Evolutionary conservation across 352 stramenopile genomes (phyloP).

Genomic region (Phytophthora nicotianae): DNA sequence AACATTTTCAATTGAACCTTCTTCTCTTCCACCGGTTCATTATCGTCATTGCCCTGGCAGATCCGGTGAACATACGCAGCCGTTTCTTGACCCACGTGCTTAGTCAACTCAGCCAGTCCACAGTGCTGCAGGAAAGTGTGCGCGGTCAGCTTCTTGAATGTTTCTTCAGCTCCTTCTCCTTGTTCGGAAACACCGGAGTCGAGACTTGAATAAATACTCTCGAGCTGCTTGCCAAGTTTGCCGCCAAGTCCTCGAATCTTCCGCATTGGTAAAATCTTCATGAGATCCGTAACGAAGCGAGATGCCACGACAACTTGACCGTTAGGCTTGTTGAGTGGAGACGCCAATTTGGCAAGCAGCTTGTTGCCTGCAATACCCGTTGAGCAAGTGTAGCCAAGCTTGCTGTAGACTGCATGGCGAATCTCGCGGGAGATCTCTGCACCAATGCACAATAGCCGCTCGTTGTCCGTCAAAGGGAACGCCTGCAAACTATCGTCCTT

Average conservation of each 20-base stretch:
- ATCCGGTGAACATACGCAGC: conserved; percentile 59
- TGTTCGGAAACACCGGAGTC: conserved; percentile 3
- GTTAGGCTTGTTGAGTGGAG: conserved; percentile 82
- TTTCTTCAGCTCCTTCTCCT: conserved; percentile 13
- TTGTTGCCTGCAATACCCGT: conserved; percentile 82
- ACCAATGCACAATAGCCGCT: conserved; percentile 72
- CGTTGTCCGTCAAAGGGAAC: conserved; percentile 69
- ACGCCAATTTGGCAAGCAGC: conserved; percentile 77
- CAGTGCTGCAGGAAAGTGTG: conserved; percentile 60
- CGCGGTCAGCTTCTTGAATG: conserved; percentile 38
- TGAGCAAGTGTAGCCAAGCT: conserved; percentile 82
- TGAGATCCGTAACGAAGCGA: conserved; percentile 64
- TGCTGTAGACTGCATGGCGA: conserved; percentile 57
- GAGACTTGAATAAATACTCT: conserved; percentile 59
- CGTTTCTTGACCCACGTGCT: conserved; percentile 65
- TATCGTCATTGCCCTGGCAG: conserved; percentile 67
- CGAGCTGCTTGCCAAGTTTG: conserved; percentile 76
- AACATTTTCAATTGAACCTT: conserved; percentile 75
- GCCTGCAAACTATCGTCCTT: conserved; percentile 25
- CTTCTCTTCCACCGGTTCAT: conserved; percentile 75
- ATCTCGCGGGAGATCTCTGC: conserved; percentile 76
- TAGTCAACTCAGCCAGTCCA: conserved; percentile 53
- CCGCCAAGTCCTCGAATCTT: conserved; percentile 79
- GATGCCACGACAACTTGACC: conserved; percentile 75
- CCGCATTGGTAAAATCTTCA: conserved; percentile 74